A percentile compares a stretch with the other conserved stretches of the same genome.
Evolutionary conservation across 1,139 yeast genomes (phyloP).

Genomic region (Lipomyces yarrowii): DNA sequence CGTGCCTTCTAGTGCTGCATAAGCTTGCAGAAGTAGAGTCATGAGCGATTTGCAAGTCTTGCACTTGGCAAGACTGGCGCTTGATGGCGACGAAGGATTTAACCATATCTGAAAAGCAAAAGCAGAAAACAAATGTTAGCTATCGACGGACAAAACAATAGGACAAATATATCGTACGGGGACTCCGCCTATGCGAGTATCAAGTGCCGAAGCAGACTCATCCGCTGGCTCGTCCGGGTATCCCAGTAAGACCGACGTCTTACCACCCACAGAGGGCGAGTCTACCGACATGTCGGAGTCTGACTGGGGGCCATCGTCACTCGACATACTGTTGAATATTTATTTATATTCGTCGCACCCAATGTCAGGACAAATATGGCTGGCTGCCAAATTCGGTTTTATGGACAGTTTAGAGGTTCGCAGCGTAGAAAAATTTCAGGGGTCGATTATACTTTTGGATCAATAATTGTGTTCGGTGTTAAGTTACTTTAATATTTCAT

Average conservation of each 20-base stretch:
- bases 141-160: background rate
- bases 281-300: constrained; percentile 30
- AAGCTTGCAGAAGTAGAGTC: constrained; percentile 76
- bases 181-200: constrained; percentile 33
- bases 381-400: background rate
- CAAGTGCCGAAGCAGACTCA: constrained; percentile 28
- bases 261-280: constrained; percentile 14
- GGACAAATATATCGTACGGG: constrained; percentile 24
- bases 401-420: background rate
- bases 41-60: constrained; percentile 61
- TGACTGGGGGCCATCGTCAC: constrained; percentile 21
- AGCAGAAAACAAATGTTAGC: background rate
- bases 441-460: background rate
- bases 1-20: constrained; percentile 63
- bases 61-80: constrained; percentile 47
- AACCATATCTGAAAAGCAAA: constrained; percentile 30
- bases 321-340: background rate
- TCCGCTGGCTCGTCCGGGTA: constrained; percentile 33
- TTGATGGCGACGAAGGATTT: constrained; percentile 22
- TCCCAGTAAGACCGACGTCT: constrained; percentile 30
- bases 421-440: constrained; percentile 1
- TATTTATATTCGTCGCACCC: background rate
- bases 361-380: background rate
- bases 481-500: too few relatives aligned
- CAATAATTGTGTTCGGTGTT: too few relatives aligned